Evolutionary conservation across 2,329 filamentous ascomycete species (phyloP), one percentile per base, ranked within the genome.

Genomic region (Trichoderma arundinaceum): DNA sequence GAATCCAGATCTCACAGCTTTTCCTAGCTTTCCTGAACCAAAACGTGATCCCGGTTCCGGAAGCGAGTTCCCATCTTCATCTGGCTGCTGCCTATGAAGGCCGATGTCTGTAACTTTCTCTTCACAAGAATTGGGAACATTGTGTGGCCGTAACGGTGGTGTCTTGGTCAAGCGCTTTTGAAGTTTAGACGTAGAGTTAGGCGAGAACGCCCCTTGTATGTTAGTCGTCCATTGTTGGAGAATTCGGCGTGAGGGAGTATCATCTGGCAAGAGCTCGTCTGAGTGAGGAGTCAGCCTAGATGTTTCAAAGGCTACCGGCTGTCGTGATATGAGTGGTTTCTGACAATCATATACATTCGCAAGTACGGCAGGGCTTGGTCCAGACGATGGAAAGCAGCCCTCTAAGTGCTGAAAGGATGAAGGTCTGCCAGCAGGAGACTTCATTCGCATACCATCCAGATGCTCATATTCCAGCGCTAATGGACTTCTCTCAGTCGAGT

Each of bases 111-210:
- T 19, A 13, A n/a, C 75, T 43, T 75, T 72, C 59, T 74, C 71
- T 33, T 71, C 70, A 35, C 74, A 71, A 4, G 70, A 74, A 38
- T 74, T 70, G 3, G 77, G 77, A 17, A 75, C 72, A 60, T 73
- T 78, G 33, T 64, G 77, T 9, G 77, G 69, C 77, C 78, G 79
- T 7, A 77, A 73, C 13, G 68, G 68, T 4, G 75, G 74, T 33
- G 73, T 73, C 4, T 64, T 70, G 43, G 41, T 48, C 38, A 66
- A 58, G 35, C 53, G 38, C 9, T 35, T 54, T 12, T 17, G 22
- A 33, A 38, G 2, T 13, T 44, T 59, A 13, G 44, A 44, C 7
- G 15, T 35, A 17, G 62, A 28, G 28, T 51, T 56, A 15, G 68
- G 17, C 41, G 46, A 43, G 44, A 67, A 17, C 28, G 38, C 43